Percentiles rank a stretch among this genome's conserved stretches.
phyloP scores from a whole-genome alignment of 179 eudicot species.

The Carnegiea gigantea region DNA sequence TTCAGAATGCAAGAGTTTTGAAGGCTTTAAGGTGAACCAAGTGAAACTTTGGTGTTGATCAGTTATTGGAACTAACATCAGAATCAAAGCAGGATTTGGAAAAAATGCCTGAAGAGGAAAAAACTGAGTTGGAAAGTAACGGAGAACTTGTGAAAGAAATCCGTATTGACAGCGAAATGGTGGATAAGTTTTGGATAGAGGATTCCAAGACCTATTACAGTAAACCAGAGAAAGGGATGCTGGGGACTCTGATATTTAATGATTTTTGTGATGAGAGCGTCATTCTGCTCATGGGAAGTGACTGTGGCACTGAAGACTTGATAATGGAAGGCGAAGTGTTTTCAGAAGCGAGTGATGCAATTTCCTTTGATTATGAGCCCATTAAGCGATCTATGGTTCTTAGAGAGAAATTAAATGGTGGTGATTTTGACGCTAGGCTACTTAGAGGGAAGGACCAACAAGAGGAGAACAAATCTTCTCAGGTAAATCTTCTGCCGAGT shows the following conservation, averaged over 20 bases:
- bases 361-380: conserved; percentile 17
- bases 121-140: neutral
- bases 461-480: neutral
- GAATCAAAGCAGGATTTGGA: neutral
- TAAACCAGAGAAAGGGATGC: conserved; percentile 12
- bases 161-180: conserved; percentile 13
- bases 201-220: conserved; percentile 10
- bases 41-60: conserved; percentile 5
- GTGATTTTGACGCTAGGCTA: neutral
- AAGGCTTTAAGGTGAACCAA: neutral
- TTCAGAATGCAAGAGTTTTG: conserved; percentile 1
- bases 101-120: conserved; percentile 31
- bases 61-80: conserved; percentile 11
- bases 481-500: conserved; percentile 21
- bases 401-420: neutral
- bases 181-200: conserved; percentile 24
- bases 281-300: conserved; percentile 25
- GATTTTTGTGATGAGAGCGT: conserved; percentile 17
- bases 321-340: conserved; percentile 23
- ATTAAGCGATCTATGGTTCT: conserved; percentile 1
- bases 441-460: conserved; percentile 3
- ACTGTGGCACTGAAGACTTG: conserved; percentile 27
- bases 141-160: conserved; percentile 19
- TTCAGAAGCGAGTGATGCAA: conserved; percentile 21
- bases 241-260: conserved; percentile 20